Conservation (phyloP, 345 rosid genomes). For the Carallia pectinifolia region DNA sequence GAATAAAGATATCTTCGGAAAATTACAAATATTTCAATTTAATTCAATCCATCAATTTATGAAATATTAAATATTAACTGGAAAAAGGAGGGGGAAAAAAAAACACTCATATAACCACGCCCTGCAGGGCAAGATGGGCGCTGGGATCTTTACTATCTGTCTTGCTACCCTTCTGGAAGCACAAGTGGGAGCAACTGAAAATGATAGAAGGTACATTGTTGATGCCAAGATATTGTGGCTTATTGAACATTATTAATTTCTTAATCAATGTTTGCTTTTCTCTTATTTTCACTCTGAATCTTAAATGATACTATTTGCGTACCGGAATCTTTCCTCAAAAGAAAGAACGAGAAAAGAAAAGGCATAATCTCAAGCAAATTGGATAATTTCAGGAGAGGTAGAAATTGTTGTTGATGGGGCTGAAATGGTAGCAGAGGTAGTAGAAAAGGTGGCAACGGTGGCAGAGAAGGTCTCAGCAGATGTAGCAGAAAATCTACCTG, state of each 20-base stretch:
- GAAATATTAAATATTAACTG: no score
- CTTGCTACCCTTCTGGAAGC: constrained; percentile 53
- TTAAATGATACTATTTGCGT: no score
- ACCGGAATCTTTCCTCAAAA: not conserved
- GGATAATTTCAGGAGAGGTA: constrained; percentile 14
- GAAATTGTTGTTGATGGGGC: constrained; percentile 48
- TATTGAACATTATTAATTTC: not conserved
- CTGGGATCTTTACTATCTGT: constrained; percentile 51
- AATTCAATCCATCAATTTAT: not conserved
- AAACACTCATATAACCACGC: constrained; percentile 9
- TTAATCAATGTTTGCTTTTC: no score
- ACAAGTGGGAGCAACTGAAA: constrained; percentile 37
- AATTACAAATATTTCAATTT: not conserved
- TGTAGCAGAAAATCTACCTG: constrained; percentile 45
- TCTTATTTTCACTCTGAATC: no score
- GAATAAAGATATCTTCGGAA: not conserved
- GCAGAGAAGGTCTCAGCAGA: constrained; percentile 26
- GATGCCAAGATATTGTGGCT: not conserved
- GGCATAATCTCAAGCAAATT: not conserved
- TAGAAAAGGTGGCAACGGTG: constrained; percentile 31
- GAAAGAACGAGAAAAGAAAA: not conserved
- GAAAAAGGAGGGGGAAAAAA: not conserved
- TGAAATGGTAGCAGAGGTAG: constrained; percentile 49
- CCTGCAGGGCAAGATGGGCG: constrained; percentile 72
- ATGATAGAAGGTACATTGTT: constrained; percentile 47